These are phyloP conservation scores for Maudiozyma humilis DNA, from an alignment of 1,139 yeast species.

Conservation along the genomic window DNA sequence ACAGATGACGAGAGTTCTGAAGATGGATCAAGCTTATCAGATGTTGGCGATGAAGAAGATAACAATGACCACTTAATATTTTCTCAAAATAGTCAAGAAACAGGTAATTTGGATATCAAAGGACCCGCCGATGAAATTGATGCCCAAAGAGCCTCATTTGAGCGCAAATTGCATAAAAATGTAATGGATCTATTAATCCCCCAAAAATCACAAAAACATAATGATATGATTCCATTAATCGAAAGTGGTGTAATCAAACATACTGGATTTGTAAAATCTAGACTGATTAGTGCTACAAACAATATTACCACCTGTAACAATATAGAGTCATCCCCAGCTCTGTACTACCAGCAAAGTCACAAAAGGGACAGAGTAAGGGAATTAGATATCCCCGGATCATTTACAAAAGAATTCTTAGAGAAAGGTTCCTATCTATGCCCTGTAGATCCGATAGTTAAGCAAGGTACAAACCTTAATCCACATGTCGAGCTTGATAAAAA, in stretches of 20 bases:
- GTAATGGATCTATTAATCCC: background rate
- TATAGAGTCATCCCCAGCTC: conserved; percentile 20
- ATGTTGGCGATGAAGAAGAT: background rate
- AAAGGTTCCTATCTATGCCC: no score
- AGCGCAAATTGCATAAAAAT: background rate
- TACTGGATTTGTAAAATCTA: conserved; percentile 13
- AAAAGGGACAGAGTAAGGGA: conserved; percentile 19
- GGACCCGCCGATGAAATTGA: background rate
- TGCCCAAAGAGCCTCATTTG: background rate
- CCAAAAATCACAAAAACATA: background rate
- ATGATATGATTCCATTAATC: conserved; percentile 12
- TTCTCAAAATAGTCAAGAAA: background rate
- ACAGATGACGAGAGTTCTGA: background rate
- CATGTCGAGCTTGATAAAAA: no score
- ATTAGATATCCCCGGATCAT: conserved; percentile 9
- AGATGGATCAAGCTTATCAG: background rate
- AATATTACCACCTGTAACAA: conserved; percentile 23
- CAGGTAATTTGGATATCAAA: background rate
- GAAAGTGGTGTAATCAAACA: conserved; percentile 18
- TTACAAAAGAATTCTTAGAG: background rate
- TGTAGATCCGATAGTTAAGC: no score
- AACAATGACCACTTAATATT: background rate
- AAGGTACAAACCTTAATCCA: no score
- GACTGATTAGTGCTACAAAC: conserved; percentile 21
- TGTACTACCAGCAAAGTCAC: conserved; percentile 22